Base-by-base conservation (phyloP, 2,329 filamentous ascomycete species). In the Aspergillus niger region DNA sequence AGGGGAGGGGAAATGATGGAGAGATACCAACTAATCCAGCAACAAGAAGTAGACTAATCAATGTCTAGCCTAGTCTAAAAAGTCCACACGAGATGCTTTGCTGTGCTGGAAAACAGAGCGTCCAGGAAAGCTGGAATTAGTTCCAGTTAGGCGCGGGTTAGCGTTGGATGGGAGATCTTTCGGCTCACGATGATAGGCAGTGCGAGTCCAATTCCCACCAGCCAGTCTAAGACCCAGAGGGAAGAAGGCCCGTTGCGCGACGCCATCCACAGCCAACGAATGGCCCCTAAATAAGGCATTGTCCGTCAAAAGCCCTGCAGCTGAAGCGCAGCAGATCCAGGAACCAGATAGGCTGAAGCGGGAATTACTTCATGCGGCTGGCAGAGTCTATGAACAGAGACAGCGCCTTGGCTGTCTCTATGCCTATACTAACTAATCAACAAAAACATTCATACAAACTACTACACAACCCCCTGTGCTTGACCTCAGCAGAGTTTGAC, bases 231-330 rank as follows among this genome's bases (percentile, higher is more conserved):
- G 17, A 36, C 17, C 26, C 48, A 30, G 28, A 26, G 13, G 47
- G 47, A 49, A 30, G 24, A 49, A 49, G 22, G 22, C 11, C 47
- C 48, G 48, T 51, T 52, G 28, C 10, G 17, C n/a, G 20, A 24
- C 10, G 15, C 15, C 39, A 10, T 10, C 7, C n/a, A 39, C 39
- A 17, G 20, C 7, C n/a, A 39, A 52, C 17, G 22, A 52, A 22
- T 17, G 22, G 50, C 17, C 20, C 28, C 24, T 24, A 52, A 49
- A 24, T 36, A 20, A 38, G 51, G 30, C 41, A 15, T 53, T 41
- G 32, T n/a, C 51, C 32, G 39, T 24, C 51, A 41, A 41, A 53
- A 53, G 41, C 51, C 51, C 53, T 43, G 53, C 53, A 32, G 53
- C 53, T 44, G 10, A 22, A 44, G n/a, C 41, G 20, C 41, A 44